Percentiles rank a stretch among this genome's conserved stretches.
Conservation (phyloP, 2,329 filamentous ascomycete genomes). For the Apiospora koreana region DNA sequence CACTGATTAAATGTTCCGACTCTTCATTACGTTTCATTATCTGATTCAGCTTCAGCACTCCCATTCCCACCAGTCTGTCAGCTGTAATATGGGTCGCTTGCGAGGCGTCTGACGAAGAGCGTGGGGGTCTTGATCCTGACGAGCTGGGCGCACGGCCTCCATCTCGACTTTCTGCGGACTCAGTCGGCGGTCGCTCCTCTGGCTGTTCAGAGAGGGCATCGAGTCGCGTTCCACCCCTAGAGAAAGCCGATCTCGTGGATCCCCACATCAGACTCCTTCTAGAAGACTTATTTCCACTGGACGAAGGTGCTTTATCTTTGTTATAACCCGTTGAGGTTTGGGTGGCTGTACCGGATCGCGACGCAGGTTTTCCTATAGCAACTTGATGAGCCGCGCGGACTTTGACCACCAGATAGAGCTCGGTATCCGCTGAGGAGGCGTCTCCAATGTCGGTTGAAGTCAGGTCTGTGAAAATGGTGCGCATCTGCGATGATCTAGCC, state of each 20-base stretch:
- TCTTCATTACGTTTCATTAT: constrained; percentile 73
- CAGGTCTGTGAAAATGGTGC: constrained; percentile 86
- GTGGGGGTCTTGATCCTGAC: constrained; percentile 50
- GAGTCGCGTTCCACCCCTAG: constrained; percentile 54
- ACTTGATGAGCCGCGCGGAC: constrained; percentile 64
- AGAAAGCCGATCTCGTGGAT: constrained; percentile 53
- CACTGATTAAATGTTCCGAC: constrained; percentile 71
- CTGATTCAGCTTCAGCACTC: constrained; percentile 73
- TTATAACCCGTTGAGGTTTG: constrained; percentile 38
- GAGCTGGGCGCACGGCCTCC: constrained; percentile 53
- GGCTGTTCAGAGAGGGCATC: constrained; percentile 58
- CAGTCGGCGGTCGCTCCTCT: constrained; percentile 39
- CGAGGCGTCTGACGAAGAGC: constrained; percentile 36
- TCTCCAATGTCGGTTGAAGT: constrained; percentile 73
- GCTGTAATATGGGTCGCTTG: constrained; percentile 48
- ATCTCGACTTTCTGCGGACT: constrained; percentile 44
- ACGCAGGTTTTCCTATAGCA: constrained; percentile 46
- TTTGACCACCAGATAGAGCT: constrained; percentile 82
- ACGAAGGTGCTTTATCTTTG: constrained; percentile 53
- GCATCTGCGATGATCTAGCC: constrained; percentile 67
- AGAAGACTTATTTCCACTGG: constrained; percentile 53
- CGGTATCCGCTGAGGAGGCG: constrained; percentile 61
- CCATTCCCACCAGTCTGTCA: constrained; percentile 73
- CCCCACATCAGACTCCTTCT: constrained; percentile 73
- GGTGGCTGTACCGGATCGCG: constrained; percentile 50